Base-by-base conservation (phyloP, 2,329 filamentous ascomycete genomes). In the Cytospora piceae region DNA sequence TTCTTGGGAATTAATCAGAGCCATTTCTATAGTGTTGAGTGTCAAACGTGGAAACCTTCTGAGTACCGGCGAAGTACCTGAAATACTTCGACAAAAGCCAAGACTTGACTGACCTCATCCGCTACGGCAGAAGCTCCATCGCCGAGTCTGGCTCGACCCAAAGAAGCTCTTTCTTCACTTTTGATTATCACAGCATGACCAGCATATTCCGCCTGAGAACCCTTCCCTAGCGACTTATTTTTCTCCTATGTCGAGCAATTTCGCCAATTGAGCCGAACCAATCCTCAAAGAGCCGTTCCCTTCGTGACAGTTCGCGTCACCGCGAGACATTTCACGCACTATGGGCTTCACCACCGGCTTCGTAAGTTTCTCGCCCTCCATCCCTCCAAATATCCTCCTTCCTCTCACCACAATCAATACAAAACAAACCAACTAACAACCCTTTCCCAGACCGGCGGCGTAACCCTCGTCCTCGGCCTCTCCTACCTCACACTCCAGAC, bases 341-440 rank as follows among this genome's bases (percentile, higher is more conserved):
- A 92, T 93, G 90, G 89, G 90, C 74, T 92, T 92, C 81, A 84
- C 86, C 70, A 83, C 87, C 52, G 90, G 91, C 71, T 91, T 93
- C 76, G 91, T 93, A 83, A 69, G 89, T 80, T 9, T 6, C 34
- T 37, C n/a, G n/a, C 42, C 52, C 12, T 15, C 34, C 17, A n/a
- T 31, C 51, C 59, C 2, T n/a, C 93, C 83, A 37, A 15, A 4
- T 14, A 4, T 37, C 12, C 34, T 37, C 14, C 34, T 12, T 37
- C 12, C 14, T 9, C 51, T 37, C 31, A 24, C 11, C 39, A 42
- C 14, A n/a, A 29, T 12, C 22, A 37, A 51, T 56, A 0, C 15
- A 51, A 37, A 61, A 62, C 24, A 9, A 29, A 51, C 54, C 32
- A 56, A 63, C 69, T 68, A 69, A 70, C 58, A 42, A 12, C 15